Percentiles rank a stretch among this genome's conserved stretches.
Evolutionary conservation across 768 basidiomycete species (phyloP).

Genomic region (Termitomyces sp.): DNA sequence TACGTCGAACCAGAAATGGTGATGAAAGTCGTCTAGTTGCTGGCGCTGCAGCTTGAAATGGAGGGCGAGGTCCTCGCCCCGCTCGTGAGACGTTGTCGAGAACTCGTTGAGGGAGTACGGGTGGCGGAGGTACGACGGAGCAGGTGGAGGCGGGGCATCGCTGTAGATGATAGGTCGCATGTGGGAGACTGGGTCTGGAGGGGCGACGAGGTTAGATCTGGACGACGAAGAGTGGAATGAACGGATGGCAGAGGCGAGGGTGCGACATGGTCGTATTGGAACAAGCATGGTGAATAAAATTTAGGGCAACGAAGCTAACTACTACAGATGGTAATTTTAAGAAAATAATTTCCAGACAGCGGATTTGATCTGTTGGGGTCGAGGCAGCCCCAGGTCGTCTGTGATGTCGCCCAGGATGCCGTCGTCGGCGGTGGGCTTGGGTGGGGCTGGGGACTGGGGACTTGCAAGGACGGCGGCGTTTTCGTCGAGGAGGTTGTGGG

Average conservation of each 20-base stretch:
- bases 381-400: conserved; percentile 41
- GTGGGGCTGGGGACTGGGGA: conserved; percentile 9
- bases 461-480: conserved; percentile 12
- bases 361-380: conserved; percentile 25
- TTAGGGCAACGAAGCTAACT: not conserved
- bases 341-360: conserved; percentile 28
- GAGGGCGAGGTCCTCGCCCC: conserved; percentile 46
- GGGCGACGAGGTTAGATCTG: conserved; percentile 46
- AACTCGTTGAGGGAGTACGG: conserved; percentile 83
- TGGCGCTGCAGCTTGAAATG: conserved; percentile 69
- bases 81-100: conserved; percentile 24
- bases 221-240: conserved; percentile 22
- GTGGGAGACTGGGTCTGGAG: conserved; percentile 75
- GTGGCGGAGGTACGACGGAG: conserved; percentile 39
- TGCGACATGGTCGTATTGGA: conserved; percentile 10
- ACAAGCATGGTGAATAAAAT: conserved; percentile 13
- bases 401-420: conserved; percentile 41
- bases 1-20: conserved; percentile 79
- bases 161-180: conserved; percentile 77
- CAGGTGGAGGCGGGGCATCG: conserved; percentile 36
- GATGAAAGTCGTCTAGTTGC: conserved; percentile 70
- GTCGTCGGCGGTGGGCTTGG: conserved; percentile 16
- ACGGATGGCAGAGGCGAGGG: conserved; percentile 6
- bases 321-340: conserved; percentile 6
- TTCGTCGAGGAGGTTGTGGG: conserved; percentile 29